Evolutionary conservation across 257 asterid genomes (phyloP), one percentile per base, ranked within the genome.

Genomic region (Phtheirospermum japonicum): DNA sequence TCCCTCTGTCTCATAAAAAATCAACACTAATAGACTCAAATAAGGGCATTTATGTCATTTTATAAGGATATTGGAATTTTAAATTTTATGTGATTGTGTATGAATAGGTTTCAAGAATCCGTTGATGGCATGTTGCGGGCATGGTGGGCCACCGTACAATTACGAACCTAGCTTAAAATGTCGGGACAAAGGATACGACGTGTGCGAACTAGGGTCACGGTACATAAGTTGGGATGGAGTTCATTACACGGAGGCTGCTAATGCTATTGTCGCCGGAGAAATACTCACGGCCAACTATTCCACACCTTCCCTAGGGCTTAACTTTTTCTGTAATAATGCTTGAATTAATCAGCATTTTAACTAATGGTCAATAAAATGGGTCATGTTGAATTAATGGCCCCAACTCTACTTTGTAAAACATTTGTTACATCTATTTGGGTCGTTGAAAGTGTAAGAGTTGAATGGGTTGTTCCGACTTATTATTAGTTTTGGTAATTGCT

Each of bases 161-260:
- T 73, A 57, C 17, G 63, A 75, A 20, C 31, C 75, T 1, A 59
- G 34, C 51, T 36, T 43, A 11, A 67, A 53, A 20, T 79, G 82
- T 37, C 71, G 82, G 2, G 66, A 40, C 31, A 61, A 40, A 16
- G 80, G 77, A 0, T 68, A 4, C 70, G 65, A 46, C 11, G 2
- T 76, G 60, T 80, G 86, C 49, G 40, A 64, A n/a, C 49, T 63
- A 14, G 71, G 45, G 16, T 34, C 43, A 17, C 2, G 37, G 9
- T 71, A 69, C 49, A 46, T 75, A n/a, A 75, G 68, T 49, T 78
- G 84, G 84, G 87, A 81, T 40, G 87, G 80, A 16, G 66, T 75
- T 70, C 83, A 78, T 63, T 81, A 78, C 17, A 73, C 81, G 0
- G 75, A 81, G 63, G 53, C 66, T 20, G 80, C 87, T 6, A 81